Evolutionary conservation across 108 stramenopile genomes (phyloP).

Genomic region (Skeletonema marinoi): DNA sequence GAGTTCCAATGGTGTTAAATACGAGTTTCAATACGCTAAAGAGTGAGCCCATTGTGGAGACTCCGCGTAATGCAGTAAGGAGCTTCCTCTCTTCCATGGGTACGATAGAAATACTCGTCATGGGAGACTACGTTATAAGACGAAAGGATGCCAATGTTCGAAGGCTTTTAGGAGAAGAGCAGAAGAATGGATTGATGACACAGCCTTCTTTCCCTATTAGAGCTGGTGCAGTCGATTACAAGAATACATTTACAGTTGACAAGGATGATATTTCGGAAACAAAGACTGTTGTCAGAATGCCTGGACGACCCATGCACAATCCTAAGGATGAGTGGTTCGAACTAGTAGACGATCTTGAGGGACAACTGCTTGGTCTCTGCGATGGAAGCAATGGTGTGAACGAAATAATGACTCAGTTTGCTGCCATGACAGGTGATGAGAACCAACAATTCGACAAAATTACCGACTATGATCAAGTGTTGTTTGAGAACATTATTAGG

Average conservation of each 20-base stretch:
- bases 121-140: slow-evolving; percentile 84
- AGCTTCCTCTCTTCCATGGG: slow-evolving; percentile 89
- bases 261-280: slow-evolving; percentile 48
- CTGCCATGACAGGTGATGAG: slow-evolving; percentile 49
- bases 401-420: slow-evolving; percentile 76
- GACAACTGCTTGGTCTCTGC: slow-evolving; percentile 72
- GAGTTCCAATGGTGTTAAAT: slow-evolving; percentile 95
- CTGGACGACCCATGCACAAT: slow-evolving; percentile 79
- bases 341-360: slow-evolving; percentile 83
- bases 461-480: slow-evolving; percentile 51
- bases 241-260: slow-evolving; percentile 56
- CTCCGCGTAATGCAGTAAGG: slow-evolving; percentile 80
- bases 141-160: slow-evolving; percentile 71
- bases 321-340: slow-evolving; percentile 73
- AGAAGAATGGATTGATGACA: slow-evolving; percentile 47
- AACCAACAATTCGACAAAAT: slow-evolving; percentile 51
- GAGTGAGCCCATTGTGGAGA: slow-evolving; percentile 94
- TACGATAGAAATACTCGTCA: slow-evolving; percentile 81
- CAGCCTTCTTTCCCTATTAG: slow-evolving; percentile 68
- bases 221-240: slow-evolving; percentile 60
- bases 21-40: slow-evolving; percentile 94
- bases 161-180: slow-evolving; percentile 65
- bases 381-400: slow-evolving; percentile 77
- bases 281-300: slow-evolving; percentile 76
- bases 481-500: slow-evolving; percentile 71